These are phyloP conservation scores for Micractinium sp. DNA, from an alignment of 139 green algal species.

Conservation along the genomic window DNA sequence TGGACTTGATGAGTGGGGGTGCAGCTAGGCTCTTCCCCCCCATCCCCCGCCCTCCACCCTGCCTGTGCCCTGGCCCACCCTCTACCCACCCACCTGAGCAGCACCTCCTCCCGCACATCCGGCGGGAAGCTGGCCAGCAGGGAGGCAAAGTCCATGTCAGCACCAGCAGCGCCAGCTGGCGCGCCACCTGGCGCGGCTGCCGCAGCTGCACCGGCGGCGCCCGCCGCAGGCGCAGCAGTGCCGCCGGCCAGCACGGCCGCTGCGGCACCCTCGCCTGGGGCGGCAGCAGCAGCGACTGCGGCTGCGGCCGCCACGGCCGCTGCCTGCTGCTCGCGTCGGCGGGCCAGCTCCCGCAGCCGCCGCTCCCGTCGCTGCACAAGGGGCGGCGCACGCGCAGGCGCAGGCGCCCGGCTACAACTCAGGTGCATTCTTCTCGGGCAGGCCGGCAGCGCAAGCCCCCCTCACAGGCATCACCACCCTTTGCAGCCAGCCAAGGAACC, in stretches of 20 bases:
- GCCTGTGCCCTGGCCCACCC: background rate
- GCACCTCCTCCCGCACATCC: constrained; percentile 88
- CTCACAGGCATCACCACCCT: no score
- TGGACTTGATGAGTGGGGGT: no score
- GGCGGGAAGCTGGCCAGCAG: constrained; percentile 88
- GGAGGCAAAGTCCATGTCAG: constrained; percentile 84
- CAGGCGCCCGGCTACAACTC: no score
- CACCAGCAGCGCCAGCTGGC: constrained; percentile 7
- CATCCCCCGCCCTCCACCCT: background rate
- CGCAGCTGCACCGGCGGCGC: background rate
- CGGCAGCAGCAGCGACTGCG: constrained; percentile 18
- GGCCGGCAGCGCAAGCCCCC: no score
- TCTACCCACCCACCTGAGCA: constrained; percentile 48
- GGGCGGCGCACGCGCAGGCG: background rate
- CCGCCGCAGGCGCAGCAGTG: background rate
- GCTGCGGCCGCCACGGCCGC: constrained; percentile 24
- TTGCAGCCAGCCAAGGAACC: background rate
- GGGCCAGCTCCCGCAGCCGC: constrained; percentile 16
- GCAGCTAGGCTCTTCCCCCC: no score
- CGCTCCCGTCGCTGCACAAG: constrained; percentile 34
- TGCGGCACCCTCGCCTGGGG: constrained; percentile 1
- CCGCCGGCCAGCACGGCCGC: background rate
- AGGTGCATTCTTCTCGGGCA: no score
- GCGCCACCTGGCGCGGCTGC: background rate
- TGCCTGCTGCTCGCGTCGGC: constrained; percentile 27